Percentiles rank a stretch among this genome's conserved stretches.
phyloP scores from a whole-genome alignment of 805 yeast genomes.

The Komagataella mondaviorum region DNA sequence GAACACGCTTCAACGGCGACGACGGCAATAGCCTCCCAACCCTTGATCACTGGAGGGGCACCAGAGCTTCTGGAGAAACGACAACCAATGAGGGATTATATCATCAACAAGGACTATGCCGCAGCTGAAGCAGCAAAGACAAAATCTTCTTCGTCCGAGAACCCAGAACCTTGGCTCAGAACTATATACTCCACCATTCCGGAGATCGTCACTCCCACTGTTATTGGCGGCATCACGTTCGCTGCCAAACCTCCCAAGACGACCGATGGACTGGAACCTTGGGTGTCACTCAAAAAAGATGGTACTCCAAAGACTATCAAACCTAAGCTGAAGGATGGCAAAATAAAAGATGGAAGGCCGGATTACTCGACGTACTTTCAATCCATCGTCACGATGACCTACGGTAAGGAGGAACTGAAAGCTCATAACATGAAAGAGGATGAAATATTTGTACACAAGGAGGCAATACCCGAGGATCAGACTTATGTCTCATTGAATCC shows the following conservation, averaged over 20 bases:
- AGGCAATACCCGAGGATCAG: slow-evolving; percentile 52
- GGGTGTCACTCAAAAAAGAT: slow-evolving; percentile 67
- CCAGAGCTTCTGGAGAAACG: background rate
- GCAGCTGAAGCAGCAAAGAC: background rate
- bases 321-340: slow-evolving; percentile 67
- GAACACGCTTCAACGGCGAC: background rate
- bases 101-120: slow-evolving; percentile 1
- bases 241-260: slow-evolving; percentile 54
- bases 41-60: background rate
- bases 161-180: slow-evolving; percentile 57
- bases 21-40: background rate
- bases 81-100: slow-evolving; percentile 1
- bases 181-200: slow-evolving; percentile 42
- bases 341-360: slow-evolving; percentile 52
- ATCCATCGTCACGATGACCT: slow-evolving; percentile 44
- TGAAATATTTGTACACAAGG: slow-evolving; percentile 42
- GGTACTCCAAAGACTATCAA: slow-evolving; percentile 71
- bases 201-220: slow-evolving; percentile 55
- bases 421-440: slow-evolving; percentile 64
- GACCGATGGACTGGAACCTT: slow-evolving; percentile 59
- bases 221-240: slow-evolving; percentile 50
- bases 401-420: slow-evolving; percentile 46
- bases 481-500: slow-evolving; percentile 66
- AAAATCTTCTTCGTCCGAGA: slow-evolving; percentile 10
- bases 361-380: slow-evolving; percentile 68